Percentiles rank a stretch among this genome's conserved stretches.
Evolutionary conservation across 495 filamentous ascomycete genomes (phyloP).

Genomic region (Xylaria acuta): DNA sequence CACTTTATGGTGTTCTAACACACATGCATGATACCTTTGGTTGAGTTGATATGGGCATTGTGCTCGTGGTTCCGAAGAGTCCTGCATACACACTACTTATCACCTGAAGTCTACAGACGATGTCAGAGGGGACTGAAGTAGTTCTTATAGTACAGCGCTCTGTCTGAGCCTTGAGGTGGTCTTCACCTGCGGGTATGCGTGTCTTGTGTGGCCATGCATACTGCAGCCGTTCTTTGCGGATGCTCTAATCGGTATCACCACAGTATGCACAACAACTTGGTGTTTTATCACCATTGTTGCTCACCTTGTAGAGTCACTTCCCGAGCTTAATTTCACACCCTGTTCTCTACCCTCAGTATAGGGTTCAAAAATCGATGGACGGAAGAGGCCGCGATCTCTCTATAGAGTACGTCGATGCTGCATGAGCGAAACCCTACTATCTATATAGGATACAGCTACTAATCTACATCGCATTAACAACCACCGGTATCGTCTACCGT

Average conservation of each 20-base stretch:
- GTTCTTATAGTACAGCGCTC: not conserved
- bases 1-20: not conserved
- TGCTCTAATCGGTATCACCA: not conserved
- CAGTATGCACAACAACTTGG: not conserved
- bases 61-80: conserved; percentile 5
- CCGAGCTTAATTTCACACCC: not conserved
- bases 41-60: not conserved
- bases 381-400: not conserved
- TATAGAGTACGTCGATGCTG: not conserved
- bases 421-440: no score
- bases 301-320: not conserved
- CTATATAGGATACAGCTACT: no score
- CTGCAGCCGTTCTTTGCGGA: not conserved
- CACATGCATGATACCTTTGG: conserved; percentile 5
- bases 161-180: no score
- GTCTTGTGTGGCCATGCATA: not conserved
- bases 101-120: not conserved
- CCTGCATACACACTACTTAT: not conserved
- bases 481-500: not conserved
- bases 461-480: not conserved
- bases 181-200: not conserved
- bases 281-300: not conserved
- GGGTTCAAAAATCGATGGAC: not conserved
- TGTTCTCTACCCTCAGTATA: not conserved
- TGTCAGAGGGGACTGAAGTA: not conserved